phyloP scores from a whole-genome alignment of 345 rosid genomes.

The Pistacia vera region DNA sequence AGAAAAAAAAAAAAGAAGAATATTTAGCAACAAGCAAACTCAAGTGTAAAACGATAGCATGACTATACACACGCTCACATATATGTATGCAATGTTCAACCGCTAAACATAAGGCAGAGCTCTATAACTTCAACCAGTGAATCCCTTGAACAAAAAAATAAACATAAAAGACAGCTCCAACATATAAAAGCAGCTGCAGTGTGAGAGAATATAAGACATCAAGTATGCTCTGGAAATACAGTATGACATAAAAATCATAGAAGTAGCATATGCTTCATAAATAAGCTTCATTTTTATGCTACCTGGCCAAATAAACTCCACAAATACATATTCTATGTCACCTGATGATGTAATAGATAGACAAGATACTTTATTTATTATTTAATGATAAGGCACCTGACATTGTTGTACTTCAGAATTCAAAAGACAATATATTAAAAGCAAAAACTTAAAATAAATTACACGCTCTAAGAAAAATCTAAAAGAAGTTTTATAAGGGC shows the following conservation, averaged over 20 bases:
- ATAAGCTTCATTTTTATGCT: too few species aligned
- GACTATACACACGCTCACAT: background rate
- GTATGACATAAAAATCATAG: background rate
- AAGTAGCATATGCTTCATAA: background rate
- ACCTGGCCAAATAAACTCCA: constrained; percentile 6
- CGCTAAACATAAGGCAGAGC: background rate
- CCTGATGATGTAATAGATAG: constrained; percentile 4
- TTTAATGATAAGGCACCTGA: constrained; percentile 61
- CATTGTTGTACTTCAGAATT: constrained; percentile 52
- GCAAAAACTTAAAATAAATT: constrained; percentile 5
- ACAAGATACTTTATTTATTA: constrained; percentile 1
- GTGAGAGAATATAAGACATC: background rate
- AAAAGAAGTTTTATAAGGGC: background rate
- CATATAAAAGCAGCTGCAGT: background rate
- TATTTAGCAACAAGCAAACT: background rate
- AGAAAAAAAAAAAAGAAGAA: background rate
- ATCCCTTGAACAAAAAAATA: background rate
- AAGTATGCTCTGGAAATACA: background rate
- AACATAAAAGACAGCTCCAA: background rate
- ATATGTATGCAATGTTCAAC: background rate
- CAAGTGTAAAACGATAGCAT: background rate
- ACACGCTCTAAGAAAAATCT: background rate
- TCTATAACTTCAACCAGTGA: background rate
- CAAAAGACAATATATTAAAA: constrained; percentile 36
- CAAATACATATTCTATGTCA: background rate